Percentiles rank a stretch among this genome's conserved stretches.
These are phyloP conservation scores for Penicillium nordicum DNA, from an alignment of 2,329 filamentous ascomycete species.

Conservation along the genomic window DNA sequence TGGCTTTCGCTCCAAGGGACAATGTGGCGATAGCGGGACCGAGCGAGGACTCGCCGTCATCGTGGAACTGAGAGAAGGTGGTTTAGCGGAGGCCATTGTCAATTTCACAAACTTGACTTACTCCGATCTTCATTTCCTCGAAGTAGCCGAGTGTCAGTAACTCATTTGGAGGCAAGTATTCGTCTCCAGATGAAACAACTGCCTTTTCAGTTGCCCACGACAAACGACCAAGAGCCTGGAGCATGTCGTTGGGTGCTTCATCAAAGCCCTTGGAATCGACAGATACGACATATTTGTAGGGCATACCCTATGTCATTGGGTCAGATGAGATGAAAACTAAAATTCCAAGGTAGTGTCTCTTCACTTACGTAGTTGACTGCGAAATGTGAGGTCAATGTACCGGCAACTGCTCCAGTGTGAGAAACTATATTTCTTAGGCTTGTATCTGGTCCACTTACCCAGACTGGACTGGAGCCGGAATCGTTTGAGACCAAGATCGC, in stretches of 20 bases:
- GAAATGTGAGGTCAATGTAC: conserved; percentile 47
- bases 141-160: conserved; percentile 55
- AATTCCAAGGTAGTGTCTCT: background rate
- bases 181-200: conserved; percentile 26
- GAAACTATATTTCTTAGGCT: background rate
- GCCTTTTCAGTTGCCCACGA: conserved; percentile 52
- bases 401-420: conserved; percentile 28
- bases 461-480: conserved; percentile 32
- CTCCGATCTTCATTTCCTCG: conserved; percentile 52
- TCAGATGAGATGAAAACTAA: background rate
- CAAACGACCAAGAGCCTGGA: conserved; percentile 47
- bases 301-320: conserved; percentile 46
- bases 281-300: conserved; percentile 57
- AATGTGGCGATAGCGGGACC: conserved; percentile 56
- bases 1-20: conserved; percentile 51
- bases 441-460: conserved; percentile 25
- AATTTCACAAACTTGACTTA: conserved; percentile 23
- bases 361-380: conserved; percentile 46
- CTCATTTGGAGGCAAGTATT: conserved; percentile 51
- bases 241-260: conserved; percentile 43
- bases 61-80: conserved; percentile 47
- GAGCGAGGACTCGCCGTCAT: conserved; percentile 56
- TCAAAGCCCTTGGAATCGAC: conserved; percentile 45
- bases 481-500: conserved; percentile 48
- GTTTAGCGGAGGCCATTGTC: background rate